Evolutionary conservation across 2,329 filamentous ascomycete species (phyloP), one percentile per base, ranked within the genome.

Genomic region (Colletotrichum siamense): DNA sequence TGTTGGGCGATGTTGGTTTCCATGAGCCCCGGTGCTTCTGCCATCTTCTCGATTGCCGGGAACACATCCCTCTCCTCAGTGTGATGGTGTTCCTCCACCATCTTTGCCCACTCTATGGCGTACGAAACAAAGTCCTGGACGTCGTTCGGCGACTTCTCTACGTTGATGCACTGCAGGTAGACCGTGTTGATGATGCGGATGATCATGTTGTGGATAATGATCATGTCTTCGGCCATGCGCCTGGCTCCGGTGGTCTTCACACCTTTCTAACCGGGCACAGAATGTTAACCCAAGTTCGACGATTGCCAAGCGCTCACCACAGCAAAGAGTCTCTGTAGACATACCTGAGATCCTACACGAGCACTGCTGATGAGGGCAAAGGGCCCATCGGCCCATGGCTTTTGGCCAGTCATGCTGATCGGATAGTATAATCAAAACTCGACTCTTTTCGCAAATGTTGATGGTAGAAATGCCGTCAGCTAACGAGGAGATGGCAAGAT

Each of bases 1-100:
- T 85, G 84, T 77, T 86, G 83, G 30, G 82, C 80, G 13, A 84
- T 79, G 69, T 84, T 85, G 77, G 73, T 75, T 8, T 80, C 80
- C 82, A 85, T 83, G 62, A 82, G 67, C 6, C 81, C 81, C 22
- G 77, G 52, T 24, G 77, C 79, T 3, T 81, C 81, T n/a, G 79
- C 67, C 22, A 80, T 39, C 72, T 79, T 67, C 74, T 85, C 83
- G 26, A 85, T 77, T 34, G 76, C 75, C 6, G 83, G 81, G 76
- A 86, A 85, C n/a, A 84, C 78, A 13, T 70, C 44, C 18, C 74
- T 76, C 77, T 86, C 85, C 70, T 86, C 84, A 26, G 71, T 76
- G 16, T 79, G 76, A 73, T 86, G 84, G 77, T 86, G 85, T 30
- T 80, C 71, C 55, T 81, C 75, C 10, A 84, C 32, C 22, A 79